Percentiles rank a stretch among this genome's conserved stretches.
Evolutionary conservation across 257 asterid species (phyloP).

Genomic region (Solanum pinnatisectum): DNA sequence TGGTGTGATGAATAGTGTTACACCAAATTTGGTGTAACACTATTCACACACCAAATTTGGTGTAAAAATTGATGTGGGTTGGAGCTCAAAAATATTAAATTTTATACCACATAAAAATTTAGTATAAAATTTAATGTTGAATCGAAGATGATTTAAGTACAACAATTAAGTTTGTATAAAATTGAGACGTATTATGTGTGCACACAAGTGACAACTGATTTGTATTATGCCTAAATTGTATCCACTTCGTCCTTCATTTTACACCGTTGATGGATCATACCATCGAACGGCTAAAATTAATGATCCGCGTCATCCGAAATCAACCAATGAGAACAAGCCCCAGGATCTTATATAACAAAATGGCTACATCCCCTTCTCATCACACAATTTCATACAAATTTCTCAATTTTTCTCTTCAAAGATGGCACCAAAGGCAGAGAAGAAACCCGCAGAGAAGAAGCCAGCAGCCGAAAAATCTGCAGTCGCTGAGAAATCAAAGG

Average conservation of each 20-base stretch:
- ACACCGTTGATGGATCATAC: background rate
- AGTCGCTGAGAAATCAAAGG: background rate
- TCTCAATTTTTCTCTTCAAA: background rate
- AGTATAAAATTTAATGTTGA: too few relatives aligned
- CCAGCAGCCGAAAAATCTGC: slow-evolving; percentile 10
- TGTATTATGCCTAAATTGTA: background rate
- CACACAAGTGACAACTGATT: too few relatives aligned
- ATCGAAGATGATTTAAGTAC: too few relatives aligned
- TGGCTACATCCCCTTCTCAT: background rate
- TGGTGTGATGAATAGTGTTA: too few relatives aligned
- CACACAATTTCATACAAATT: background rate
- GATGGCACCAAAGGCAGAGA: slow-evolving; percentile 22
- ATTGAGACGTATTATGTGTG: too few relatives aligned
- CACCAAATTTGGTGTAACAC: too few relatives aligned
- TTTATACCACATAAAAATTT: too few relatives aligned
- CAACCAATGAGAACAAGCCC: background rate
- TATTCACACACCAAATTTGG: too few relatives aligned
- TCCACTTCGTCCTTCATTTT: background rate
- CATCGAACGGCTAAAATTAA: background rate
- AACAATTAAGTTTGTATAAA: too few relatives aligned
- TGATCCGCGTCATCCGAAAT: background rate
- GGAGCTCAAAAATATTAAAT: too few relatives aligned
- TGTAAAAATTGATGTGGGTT: too few relatives aligned
- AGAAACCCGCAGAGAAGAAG: slow-evolving; percentile 8
- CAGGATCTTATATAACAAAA: background rate